Base-by-base conservation (phyloP, 2,329 filamentous ascomycete species). In the Trichophyton benhamiae region DNA sequence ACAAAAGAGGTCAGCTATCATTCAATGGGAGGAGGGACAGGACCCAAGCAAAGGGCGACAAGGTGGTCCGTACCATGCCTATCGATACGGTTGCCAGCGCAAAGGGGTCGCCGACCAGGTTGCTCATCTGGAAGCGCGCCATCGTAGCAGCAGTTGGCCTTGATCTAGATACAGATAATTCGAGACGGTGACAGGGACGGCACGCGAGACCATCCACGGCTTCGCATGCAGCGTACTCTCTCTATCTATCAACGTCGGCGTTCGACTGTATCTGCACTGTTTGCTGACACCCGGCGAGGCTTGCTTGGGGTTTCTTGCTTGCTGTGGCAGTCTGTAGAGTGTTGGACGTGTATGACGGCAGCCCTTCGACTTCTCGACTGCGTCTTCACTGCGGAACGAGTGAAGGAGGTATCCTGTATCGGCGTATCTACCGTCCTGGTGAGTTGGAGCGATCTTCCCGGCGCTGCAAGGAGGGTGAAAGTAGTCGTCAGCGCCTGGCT, bases 81-180 rank as follows among this genome's bases (percentile, higher is more conserved):
- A 97, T 96, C 62, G 92, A 96, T 66, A 95, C 84, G 41, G 94
- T 97, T 61, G 91, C 91, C 63, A 99, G 83, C 63, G 92, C 91
- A 76, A 99, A 97, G 4, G 94, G 94, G 77, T 99, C 92, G 69
- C 94, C 94, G 64, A 96, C 82, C 69, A 99, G 91, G 76, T 96
- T 95, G 72, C 88, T 88, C 75, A 91, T 76, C 74, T 83, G 87
- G 75, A 96, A 86, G 68, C 76, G 77, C 66, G 78, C 74, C 77
- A 77, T 80, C 62, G 70, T 71, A 59, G 78, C 78, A 15, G 27
- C 27, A 30, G 27, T 7, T 30, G 27, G 6, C 5, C n/a, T 44
- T n/a, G 41, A n/a, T 6, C 41, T 17, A 44, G 41, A 44, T 8
- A 44, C 4, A 13, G 33, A 38, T 13, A 38, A 6, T 30, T 30